Evolutionary conservation across 257 asterid genomes (phyloP), one percentile per base, ranked within the genome.

Genomic region (Nicotiana knightiana): DNA sequence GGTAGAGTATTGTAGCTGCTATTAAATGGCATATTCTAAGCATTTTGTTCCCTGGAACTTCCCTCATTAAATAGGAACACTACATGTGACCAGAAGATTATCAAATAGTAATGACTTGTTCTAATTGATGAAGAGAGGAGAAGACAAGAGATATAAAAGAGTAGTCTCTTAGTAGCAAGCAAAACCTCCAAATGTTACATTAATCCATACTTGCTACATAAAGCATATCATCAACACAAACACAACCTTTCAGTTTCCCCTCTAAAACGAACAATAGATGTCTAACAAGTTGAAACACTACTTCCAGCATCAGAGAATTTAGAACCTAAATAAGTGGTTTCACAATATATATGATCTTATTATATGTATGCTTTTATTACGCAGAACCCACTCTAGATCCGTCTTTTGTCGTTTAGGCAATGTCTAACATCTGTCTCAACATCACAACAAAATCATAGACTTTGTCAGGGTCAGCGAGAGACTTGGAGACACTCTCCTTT

Each of bases 401-500:
- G 17, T 51, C 17, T 51, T 39, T 39, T 39, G 2, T 68, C 54
- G 5, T 17, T 84, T 84, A 84, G 11, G 63, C 84, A 48, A 68
- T 26, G 6, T 55, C 84, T 0, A 12, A 26, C 65, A 6, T 81
- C 35, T 71, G 32, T 58, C 54, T 71, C 16, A 54, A 8, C 67
- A 68, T 6, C 37, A 80, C 48, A 16, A 80, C 18, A 33, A 35
- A 76, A 3, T 85, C 81, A 75, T 66, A 79, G 67, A 85, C 59
- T 65, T 57, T 64, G 6, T 79, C n/a, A 28, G 82, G 82, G 66
- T 83, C 76, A 4, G 80, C 67, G 24, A 85, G 82, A 61, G 79
- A 2, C 16, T 82, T 80, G 0, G 88, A 58, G 9, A 85, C 88
- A 83, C 80, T 82, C 21, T 67, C 82, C 70, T 54, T 81, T 26